Evolutionary conservation across 1,284 basidiomycete genomes (phyloP).

Genomic region (Omphalotus olearius): DNA sequence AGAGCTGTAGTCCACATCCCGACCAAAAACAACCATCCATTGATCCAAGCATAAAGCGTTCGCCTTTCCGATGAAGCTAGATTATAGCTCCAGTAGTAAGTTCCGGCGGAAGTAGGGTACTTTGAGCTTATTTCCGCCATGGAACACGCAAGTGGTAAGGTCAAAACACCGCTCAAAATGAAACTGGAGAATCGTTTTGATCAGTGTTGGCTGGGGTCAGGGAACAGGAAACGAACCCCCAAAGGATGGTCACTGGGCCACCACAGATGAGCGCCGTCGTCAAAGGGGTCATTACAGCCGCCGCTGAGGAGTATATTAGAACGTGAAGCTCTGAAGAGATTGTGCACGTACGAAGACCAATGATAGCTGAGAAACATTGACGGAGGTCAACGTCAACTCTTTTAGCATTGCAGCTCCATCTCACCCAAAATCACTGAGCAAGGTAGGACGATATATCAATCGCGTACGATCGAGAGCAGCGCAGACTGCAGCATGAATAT

Average conservation of each 20-base stretch:
- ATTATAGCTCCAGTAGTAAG: slow-evolving; percentile 53
- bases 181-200: slow-evolving; percentile 27
- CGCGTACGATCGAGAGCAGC: too few relatives aligned
- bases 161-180: slow-evolving; percentile 40
- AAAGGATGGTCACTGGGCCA: slow-evolving; percentile 47
- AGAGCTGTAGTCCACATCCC: slow-evolving; percentile 51
- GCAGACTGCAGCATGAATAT: too few relatives aligned
- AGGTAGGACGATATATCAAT: too few relatives aligned
- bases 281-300: slow-evolving; percentile 44
- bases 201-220: neutral
- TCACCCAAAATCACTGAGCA: neutral
- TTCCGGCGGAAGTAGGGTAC: slow-evolving; percentile 52
- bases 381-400: neutral
- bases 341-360: slow-evolving; percentile 44
- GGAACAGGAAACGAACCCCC: slow-evolving; percentile 34
- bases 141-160: slow-evolving; percentile 42
- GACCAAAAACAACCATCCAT: slow-evolving; percentile 51
- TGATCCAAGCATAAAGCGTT: slow-evolving; percentile 47
- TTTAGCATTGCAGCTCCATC: neutral
- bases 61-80: slow-evolving; percentile 38
- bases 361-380: slow-evolving; percentile 34
- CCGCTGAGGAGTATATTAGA: slow-evolving; percentile 30
- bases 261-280: slow-evolving; percentile 46
- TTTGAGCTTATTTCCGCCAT: slow-evolving; percentile 51
- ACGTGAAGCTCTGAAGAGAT: neutral